Evolutionary conservation across 345 rosid species (phyloP), one percentile per base, ranked within the genome.

Genomic region (Populus ilicifolia): DNA sequence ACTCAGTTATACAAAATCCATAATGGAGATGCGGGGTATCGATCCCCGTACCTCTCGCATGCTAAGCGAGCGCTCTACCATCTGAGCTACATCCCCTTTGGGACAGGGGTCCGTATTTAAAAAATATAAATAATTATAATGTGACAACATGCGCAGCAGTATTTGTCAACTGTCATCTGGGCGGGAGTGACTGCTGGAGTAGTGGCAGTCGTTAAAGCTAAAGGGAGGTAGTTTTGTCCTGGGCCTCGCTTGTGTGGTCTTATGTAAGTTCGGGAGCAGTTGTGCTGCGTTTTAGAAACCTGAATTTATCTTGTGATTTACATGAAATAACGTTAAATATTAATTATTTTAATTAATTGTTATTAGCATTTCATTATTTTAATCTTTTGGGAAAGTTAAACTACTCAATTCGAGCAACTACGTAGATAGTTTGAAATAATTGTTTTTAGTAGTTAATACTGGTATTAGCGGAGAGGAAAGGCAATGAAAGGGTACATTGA

Each of bases 21-120:
- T 10, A 43, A 10, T 90, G 97, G 92, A 89, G 91, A 93, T 87
- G 94, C 86, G 89, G 89, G 90, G 90, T 87, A 92, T 90, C 92
- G 90, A 89, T 86, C 90, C 94, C 91, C 82, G 90, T 87, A 77
- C 90, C 94, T 89, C 98, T 92, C 89, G 89, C 92, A 88, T 93
- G 93, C 91, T 88, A 91, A 90, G 91, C 91, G 89, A 90, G 91
- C 90, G 88, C 92, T 90, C 92, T 87, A 89, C 90, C 95, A 92
- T 88, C 90, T 92, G 92, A 92, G 92, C 92, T 89, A 89, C 91
- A 88, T 84, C 90, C 94, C 91, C 90, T 1, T 16, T 3, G 18
- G 5, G 0, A 0, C 35, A 4, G 0, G 0, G 4, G 5, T 33
- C 5, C 36, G 0, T 33, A 33, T 33, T 33, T 4, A 4, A 30